phyloP scores from a whole-genome alignment of 2,329 filamentous ascomycete species.

The Cladosporium sp. region DNA sequence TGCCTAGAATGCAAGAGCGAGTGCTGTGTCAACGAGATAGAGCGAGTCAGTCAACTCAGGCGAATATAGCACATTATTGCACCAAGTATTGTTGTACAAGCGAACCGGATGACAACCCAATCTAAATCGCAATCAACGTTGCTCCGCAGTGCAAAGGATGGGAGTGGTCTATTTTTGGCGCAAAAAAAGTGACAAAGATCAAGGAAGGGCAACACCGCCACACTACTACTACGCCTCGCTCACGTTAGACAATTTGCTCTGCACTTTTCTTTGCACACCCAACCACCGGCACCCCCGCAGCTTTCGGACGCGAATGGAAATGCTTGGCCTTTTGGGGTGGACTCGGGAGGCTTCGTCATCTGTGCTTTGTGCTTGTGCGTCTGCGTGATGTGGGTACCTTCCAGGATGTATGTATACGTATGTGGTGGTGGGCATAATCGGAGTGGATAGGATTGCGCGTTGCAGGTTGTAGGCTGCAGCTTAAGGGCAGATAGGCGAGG shows the following conservation, averaged over 20 bases:
- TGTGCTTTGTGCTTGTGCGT: neutral
- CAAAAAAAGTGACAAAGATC: too few species aligned
- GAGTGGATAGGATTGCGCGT: conserved; percentile 2
- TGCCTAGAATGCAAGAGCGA: neutral
- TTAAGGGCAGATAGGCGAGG: neutral
- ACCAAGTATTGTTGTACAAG: too few species aligned
- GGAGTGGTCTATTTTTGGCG: neutral
- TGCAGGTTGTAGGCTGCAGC: neutral
- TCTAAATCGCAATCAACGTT: neutral
- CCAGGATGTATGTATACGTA: neutral
- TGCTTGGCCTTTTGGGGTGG: neutral
- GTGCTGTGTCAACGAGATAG: neutral
- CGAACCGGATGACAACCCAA: neutral
- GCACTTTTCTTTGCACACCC: neutral
- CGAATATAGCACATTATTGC: neutral
- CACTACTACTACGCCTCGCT: neutral
- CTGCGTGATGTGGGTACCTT: neutral
- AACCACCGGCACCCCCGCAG: neutral
- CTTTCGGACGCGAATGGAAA: neutral
- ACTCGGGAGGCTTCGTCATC: conserved; percentile 6
- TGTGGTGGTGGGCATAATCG: neutral
- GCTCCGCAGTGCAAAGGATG: neutral
- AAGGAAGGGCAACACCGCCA: neutral
- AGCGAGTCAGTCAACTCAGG: neutral
- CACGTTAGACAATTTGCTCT: neutral